Evolutionary conservation across 106 monocot species (phyloP), one percentile per base, ranked within the genome.

Genomic region (Iris macrosiphon): DNA sequence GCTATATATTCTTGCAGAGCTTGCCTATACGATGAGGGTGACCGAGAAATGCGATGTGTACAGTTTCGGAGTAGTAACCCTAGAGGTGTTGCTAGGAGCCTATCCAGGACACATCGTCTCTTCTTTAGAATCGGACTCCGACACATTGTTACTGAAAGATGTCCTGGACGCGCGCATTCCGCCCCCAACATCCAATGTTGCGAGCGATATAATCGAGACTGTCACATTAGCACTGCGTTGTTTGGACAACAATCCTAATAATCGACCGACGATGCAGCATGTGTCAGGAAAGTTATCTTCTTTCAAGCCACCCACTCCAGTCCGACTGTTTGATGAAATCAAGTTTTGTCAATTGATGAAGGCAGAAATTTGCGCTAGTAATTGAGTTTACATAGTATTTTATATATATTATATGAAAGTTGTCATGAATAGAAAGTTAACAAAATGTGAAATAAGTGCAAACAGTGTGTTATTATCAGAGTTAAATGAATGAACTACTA

Each of bases 251-350:
- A 30, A 58, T 54, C 58, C 67, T 6, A 23, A 49, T 12, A 23
- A 22, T 17, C 67, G 67, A 10, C 67, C 67, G 27, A 59, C 58
- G 7, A 68, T 68, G 67, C 14, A 58, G 22, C 49, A 58, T n/a
- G 49, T 68, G 14, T 45, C 57, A 18, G 48, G 29, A n/a, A 40
- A 21, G 38, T 18, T 68, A 7, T 52, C 64, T 49, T n/a, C n/a
- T n/a, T n/a, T n/a, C n/a, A n/a, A n/a, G n/a, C n/a, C n/a, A n/a
- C n/a, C n/a, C n/a, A n/a, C n/a, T n/a, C n/a, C n/a, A n/a, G n/a
- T n/a, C n/a, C n/a, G n/a, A n/a, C n/a, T n/a, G n/a, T n/a, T n/a
- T n/a, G n/a, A n/a, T n/a, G n/a, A n/a, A n/a, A n/a, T n/a, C n/a
- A n/a, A n/a, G n/a, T n/a, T n/a, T n/a, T n/a, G n/a, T n/a, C n/a